A percentile compares a stretch with the other conserved stretches of the same genome.
These are phyloP conservation scores for Marsdenia floribunda DNA, from an alignment of 257 asterid species.

Conservation along the genomic window DNA sequence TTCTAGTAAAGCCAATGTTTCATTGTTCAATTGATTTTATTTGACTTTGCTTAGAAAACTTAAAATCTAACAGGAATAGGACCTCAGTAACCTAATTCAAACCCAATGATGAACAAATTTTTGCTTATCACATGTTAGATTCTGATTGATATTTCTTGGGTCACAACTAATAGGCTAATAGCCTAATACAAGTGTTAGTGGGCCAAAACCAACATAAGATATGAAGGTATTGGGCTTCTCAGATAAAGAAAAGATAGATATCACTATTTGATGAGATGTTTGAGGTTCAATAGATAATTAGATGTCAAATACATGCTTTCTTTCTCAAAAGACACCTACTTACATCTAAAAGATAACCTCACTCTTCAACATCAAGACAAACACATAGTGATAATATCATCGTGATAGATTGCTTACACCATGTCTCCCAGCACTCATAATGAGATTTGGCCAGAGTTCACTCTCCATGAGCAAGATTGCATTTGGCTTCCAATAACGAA, in stretches of 20 bases:
- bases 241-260: background rate
- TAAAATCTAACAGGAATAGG: background rate
- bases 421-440: conserved; percentile 63
- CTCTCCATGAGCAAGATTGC: conserved; percentile 78
- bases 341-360: background rate
- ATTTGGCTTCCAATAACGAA: conserved; percentile 77
- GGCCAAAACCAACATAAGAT: background rate
- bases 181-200: background rate
- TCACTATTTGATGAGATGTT: background rate
- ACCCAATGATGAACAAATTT: background rate
- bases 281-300: too few relatives aligned
- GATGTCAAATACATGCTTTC: background rate
- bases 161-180: background rate
- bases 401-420: conserved; percentile 45
- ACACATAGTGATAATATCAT: background rate
- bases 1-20: background rate
- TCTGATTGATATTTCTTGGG: background rate
- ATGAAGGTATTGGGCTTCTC: background rate
- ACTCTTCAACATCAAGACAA: background rate
- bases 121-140: background rate
- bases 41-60: background rate
- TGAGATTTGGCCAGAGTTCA: conserved; percentile 93
- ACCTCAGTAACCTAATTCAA: background rate
- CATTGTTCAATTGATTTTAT: background rate
- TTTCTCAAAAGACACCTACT: background rate